phyloP scores from a whole-genome alignment of 257 asterid genomes.

The Rubia yunnanensis region DNA sequence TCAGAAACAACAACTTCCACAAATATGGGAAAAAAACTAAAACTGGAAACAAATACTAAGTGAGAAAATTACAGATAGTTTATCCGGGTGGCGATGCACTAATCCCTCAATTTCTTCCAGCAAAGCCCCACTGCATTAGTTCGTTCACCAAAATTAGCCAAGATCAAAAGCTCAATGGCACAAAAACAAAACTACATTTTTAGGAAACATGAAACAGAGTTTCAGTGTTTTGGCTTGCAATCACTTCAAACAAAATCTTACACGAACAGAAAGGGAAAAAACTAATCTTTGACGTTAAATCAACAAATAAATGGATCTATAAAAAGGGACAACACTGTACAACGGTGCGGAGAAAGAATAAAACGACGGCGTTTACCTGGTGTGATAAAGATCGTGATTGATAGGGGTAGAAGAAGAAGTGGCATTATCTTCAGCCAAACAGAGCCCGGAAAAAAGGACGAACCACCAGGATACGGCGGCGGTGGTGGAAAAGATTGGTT shows the following conservation, averaged over 20 bases:
- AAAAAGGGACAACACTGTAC: not conserved
- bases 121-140: conserved; percentile 58
- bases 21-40: conserved; percentile 8
- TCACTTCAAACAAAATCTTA: not conserved
- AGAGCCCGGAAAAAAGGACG: conserved; percentile 17
- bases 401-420: conserved; percentile 50
- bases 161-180: not conserved
- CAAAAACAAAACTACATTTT: not conserved
- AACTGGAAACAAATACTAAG: conserved; percentile 1
- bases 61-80: conserved; percentile 64
- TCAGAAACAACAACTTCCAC: not conserved
- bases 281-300: not conserved
- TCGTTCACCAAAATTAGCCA: not conserved
- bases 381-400: conserved; percentile 85
- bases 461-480: not conserved
- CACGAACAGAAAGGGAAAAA: not conserved
- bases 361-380: conserved; percentile 35
- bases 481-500: conserved; percentile 20
- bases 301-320: not conserved
- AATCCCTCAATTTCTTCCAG: conserved; percentile 75
- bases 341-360: not conserved
- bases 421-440: conserved; percentile 34
- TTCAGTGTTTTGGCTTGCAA: not conserved
- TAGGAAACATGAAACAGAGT: not conserved
- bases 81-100: conserved; percentile 89